phyloP scores from a whole-genome alignment of 1,284 basidiomycete species.

The Singerocomus inundabilis region DNA sequence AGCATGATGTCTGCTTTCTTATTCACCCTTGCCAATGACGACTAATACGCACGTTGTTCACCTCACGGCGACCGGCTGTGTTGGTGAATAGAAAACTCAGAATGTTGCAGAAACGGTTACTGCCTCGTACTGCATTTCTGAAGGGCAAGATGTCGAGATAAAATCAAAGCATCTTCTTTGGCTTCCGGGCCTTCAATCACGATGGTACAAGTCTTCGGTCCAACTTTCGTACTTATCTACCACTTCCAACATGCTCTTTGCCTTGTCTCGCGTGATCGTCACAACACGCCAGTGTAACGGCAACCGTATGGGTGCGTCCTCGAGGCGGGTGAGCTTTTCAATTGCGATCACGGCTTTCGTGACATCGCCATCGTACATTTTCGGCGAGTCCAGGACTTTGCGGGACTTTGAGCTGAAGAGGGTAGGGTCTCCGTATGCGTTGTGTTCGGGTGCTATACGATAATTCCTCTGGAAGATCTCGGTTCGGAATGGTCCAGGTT shows the following conservation, averaged over 20 bases:
- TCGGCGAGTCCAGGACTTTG: neutral
- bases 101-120: no score
- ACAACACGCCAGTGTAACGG: slow-evolving; percentile 7
- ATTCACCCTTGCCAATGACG: no score
- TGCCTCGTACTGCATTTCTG: no score
- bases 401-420: neutral
- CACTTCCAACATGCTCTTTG: neutral
- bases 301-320: slow-evolving; percentile 1
- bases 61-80: no score
- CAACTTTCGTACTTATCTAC: slow-evolving; percentile 9
- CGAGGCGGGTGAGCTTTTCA: neutral
- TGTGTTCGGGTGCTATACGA: neutral
- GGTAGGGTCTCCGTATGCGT: slow-evolving; percentile 5
- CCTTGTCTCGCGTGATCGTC: neutral
- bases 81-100: no score
- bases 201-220: slow-evolving; percentile 7
- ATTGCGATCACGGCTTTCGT: neutral
- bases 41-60: no score
- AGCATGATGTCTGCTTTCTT: neutral
- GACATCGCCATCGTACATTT: neutral
- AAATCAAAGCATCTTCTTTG: neutral
- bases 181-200: neutral
- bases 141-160: neutral
- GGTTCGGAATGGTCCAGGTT: slow-evolving; percentile 12
- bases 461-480: neutral